phyloP scores from a whole-genome alignment of 192 early-diverging fungal species.

The Rhizophagus sp. region DNA sequence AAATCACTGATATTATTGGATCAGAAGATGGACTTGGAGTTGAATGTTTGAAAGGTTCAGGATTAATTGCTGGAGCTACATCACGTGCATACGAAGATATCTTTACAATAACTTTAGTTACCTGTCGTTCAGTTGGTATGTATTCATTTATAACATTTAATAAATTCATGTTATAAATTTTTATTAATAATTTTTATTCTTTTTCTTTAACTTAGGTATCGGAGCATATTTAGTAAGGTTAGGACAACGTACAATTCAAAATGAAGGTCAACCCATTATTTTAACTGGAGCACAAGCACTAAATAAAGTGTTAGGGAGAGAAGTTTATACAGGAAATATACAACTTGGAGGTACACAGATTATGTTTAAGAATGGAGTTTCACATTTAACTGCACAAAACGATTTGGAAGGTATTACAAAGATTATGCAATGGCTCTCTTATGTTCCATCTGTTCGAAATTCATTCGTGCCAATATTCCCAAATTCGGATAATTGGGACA shows the following conservation, averaged over 20 bases:
- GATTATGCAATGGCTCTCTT: slow-evolving; percentile 93
- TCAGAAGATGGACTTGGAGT: slow-evolving; percentile 87
- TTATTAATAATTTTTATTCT: not conserved
- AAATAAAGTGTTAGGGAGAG: slow-evolving; percentile 97
- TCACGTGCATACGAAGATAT: slow-evolving; percentile 96
- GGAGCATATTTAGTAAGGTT: slow-evolving; percentile 98
- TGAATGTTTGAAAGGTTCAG: slow-evolving; percentile 95
- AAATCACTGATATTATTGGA: slow-evolving; percentile 88
- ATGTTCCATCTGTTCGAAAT: slow-evolving; percentile 75
- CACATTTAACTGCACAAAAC: slow-evolving; percentile 94
- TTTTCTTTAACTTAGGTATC: slow-evolving; percentile 55
- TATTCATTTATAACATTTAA: not conserved
- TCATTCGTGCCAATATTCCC: slow-evolving; percentile 66
- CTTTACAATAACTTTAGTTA: slow-evolving; percentile 95
- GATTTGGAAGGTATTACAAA: slow-evolving; percentile 91
- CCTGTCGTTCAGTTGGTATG: slow-evolving; percentile 92
- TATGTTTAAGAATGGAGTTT: slow-evolving; percentile 99
- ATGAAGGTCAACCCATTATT: slow-evolving; percentile 98
- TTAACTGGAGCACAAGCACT: slow-evolving; percentile 95
- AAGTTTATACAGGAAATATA: slow-evolving; percentile 97
- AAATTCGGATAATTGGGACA: slow-evolving; percentile 76
- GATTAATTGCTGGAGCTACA: slow-evolving; percentile 97
- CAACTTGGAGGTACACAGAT: slow-evolving; percentile 99
- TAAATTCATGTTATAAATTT: not conserved
- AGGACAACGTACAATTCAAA: slow-evolving; percentile 96